These are phyloP conservation scores for Pseudotulostoma volvatum DNA, from an alignment of 495 filamentous ascomycete genomes.

Conservation along the genomic window DNA sequence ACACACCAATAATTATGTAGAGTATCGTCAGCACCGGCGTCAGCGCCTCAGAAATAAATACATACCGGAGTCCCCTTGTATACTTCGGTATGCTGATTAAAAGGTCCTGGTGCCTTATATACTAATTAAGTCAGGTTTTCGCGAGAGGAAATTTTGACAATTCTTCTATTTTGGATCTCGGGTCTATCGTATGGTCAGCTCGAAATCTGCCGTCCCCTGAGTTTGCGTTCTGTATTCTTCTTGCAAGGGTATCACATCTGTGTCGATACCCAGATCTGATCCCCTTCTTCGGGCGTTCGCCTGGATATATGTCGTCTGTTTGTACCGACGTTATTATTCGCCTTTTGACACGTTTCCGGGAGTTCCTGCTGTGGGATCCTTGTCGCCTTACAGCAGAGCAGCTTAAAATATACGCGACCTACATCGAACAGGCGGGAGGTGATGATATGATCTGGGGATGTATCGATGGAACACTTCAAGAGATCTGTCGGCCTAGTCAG, in stretches of 20 bases:
- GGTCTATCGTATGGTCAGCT: too few relatives aligned
- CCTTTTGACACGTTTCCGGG: background rate
- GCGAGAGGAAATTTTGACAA: too few relatives aligned
- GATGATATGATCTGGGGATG: background rate
- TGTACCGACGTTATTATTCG: background rate
- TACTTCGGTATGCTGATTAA: too few relatives aligned
- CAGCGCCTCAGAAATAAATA: too few relatives aligned
- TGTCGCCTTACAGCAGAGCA: background rate
- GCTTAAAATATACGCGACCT: background rate
- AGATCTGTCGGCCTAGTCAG: background rate
- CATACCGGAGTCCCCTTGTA: too few relatives aligned
- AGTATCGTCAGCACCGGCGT: too few relatives aligned
- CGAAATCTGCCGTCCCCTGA: background rate
- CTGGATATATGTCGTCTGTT: background rate
- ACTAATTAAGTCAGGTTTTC: too few relatives aligned
- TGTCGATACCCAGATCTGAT: too few relatives aligned
- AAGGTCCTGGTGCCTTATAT: too few relatives aligned
- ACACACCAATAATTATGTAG: too few relatives aligned
- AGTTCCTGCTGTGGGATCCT: background rate
- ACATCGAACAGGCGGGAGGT: background rate
- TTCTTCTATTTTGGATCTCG: too few relatives aligned
- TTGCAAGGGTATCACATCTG: background rate
- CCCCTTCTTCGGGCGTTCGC: background rate
- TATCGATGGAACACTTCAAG: background rate
- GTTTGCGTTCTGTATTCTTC: background rate